Evolutionary conservation across 768 basidiomycete species (phyloP).

Genomic region (Pulveroboletus sp.): DNA sequence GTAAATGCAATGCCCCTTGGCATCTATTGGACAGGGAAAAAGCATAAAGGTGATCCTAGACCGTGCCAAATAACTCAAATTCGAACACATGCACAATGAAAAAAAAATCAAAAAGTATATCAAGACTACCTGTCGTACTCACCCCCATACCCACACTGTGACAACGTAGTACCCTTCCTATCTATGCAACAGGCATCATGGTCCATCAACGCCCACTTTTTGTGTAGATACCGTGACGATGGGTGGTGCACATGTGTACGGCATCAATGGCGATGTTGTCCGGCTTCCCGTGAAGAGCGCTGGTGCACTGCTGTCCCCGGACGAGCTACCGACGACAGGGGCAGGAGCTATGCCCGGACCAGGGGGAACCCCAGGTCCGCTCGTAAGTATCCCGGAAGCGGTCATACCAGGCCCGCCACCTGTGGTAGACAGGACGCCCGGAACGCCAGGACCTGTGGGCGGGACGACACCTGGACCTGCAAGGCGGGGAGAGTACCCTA

Average conservation of each 20-base stretch:
- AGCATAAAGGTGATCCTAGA: not conserved
- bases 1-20: not conserved
- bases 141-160: not conserved
- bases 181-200: not conserved
- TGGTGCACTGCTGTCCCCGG: slow-evolving; percentile 8
- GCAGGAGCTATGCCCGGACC: slow-evolving; percentile 27
- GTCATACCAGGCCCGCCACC: slow-evolving; percentile 18
- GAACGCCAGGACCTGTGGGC: slow-evolving; percentile 25
- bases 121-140: not conserved
- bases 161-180: not conserved
- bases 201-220: slow-evolving; percentile 20
- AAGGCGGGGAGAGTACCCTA: slow-evolving; percentile 28
- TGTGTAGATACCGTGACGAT: slow-evolving; percentile 7
- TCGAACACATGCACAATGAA: not conserved
- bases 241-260: slow-evolving; percentile 11
- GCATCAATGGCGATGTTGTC: slow-evolving; percentile 24
- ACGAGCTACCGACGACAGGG: slow-evolving; percentile 1
- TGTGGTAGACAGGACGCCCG: slow-evolving; percentile 20
- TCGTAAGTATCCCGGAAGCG: slow-evolving; percentile 24
- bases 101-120: not conserved
- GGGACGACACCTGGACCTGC: slow-evolving; percentile 29
- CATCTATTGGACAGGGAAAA: slow-evolving; percentile 4
- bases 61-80: not conserved
- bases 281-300: slow-evolving; percentile 13
- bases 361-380: slow-evolving; percentile 26